A percentile compares a stretch with the other conserved stretches of the same genome.
Conservation (phyloP, 768 basidiomycete genomes). For the Pleurotus giganteus region DNA sequence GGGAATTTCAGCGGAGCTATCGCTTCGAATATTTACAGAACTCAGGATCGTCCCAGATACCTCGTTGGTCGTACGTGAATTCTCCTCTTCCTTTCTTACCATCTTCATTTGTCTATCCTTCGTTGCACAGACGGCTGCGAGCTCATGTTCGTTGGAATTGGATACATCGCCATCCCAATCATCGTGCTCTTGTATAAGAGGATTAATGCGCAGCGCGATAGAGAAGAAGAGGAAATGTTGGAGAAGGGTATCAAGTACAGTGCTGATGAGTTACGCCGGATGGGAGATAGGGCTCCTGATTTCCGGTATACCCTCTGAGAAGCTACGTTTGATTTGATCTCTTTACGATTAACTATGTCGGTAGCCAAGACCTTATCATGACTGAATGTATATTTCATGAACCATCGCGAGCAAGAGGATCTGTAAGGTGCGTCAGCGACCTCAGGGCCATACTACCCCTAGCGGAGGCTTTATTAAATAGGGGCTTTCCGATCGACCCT, state of each 20-base stretch:
- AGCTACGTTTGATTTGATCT: no score
- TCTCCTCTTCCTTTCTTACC: constrained; percentile 10
- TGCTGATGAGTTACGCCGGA: constrained; percentile 31
- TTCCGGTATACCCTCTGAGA: constrained; percentile 66
- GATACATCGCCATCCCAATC: constrained; percentile 49
- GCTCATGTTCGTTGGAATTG: constrained; percentile 68
- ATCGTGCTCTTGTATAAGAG: constrained; percentile 47
- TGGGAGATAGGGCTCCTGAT: constrained; percentile 64
- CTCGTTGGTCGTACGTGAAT: constrained; percentile 64
- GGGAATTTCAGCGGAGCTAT: constrained; percentile 68
- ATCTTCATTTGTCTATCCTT: neutral
- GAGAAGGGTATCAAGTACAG: constrained; percentile 33
- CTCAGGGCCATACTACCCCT: no score
- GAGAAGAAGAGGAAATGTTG: constrained; percentile 21
- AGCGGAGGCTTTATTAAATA: no score
- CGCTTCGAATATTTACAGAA: constrained; percentile 60
- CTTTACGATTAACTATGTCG: no score
- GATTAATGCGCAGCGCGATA: constrained; percentile 57
- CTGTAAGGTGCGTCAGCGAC: no score
- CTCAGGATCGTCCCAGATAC: constrained; percentile 58
- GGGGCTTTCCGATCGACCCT: no score
- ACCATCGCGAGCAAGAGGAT: no score
- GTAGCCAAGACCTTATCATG: no score
- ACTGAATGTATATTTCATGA: no score
- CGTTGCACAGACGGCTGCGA: constrained; percentile 51